phyloP scores from a whole-genome alignment of 257 asterid species.

The Coffea eugenioides region DNA sequence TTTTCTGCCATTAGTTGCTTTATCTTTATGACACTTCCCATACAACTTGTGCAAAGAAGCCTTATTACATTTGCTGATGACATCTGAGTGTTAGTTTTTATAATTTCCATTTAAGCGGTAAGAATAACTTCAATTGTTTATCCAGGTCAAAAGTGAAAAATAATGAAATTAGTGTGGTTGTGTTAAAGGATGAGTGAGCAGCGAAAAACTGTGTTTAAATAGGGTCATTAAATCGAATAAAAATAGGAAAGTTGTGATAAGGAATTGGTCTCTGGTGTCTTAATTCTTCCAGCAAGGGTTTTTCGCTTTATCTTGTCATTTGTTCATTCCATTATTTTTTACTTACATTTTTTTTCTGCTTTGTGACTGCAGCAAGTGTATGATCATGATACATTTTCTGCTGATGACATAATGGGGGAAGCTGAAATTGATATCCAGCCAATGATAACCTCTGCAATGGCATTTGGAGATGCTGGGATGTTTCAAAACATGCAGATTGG shows the following conservation, averaged over 20 bases:
- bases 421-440: slow-evolving; percentile 95
- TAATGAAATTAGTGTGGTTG: neutral
- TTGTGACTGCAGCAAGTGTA: slow-evolving; percentile 61
- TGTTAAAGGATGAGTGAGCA: neutral
- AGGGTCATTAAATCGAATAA: neutral
- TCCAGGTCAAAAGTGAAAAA: neutral
- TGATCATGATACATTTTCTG: slow-evolving; percentile 87
- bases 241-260: neutral
- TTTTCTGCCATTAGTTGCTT: too few relatives aligned
- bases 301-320: neutral
- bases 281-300: neutral
- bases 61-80: neutral
- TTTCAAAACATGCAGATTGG: slow-evolving; percentile 92
- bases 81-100: neutral
- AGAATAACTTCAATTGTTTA: neutral
- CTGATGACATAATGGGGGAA: slow-evolving; percentile 96
- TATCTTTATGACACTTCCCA: neutral
- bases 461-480: slow-evolving; percentile 80
- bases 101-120: neutral
- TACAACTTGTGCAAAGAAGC: neutral
- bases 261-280: neutral
- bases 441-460: slow-evolving; percentile 89
- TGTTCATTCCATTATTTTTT: neutral
- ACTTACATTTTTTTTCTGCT: neutral
- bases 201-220: neutral